These are phyloP conservation scores for Nitzschia sp. DNA, from an alignment of 108 stramenopile species.

Conservation along the genomic window DNA sequence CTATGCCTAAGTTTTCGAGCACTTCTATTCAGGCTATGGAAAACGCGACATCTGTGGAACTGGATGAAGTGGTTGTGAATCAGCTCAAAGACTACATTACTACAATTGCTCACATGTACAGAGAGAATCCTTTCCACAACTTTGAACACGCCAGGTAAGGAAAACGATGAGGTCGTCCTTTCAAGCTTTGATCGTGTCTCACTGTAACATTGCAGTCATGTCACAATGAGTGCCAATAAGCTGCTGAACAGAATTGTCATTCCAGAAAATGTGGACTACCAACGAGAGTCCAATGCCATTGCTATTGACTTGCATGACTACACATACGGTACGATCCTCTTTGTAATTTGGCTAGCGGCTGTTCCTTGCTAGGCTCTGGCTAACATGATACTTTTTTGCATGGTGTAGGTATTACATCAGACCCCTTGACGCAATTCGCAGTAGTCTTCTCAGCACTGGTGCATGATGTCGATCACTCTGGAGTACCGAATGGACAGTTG, in stretches of 20 bases:
- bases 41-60: background rate
- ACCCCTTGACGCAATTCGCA: conserved; percentile 47
- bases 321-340: conserved; percentile 11
- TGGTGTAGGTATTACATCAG: conserved; percentile 29
- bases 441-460: conserved; percentile 60
- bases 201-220: conserved; percentile 9
- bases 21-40: conserved; percentile 8
- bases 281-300: conserved; percentile 16
- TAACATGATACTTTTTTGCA: background rate
- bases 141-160: conserved; percentile 59
- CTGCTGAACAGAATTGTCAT: conserved; percentile 34
- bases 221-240: conserved; percentile 48
- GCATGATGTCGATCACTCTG: conserved; percentile 37
- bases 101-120: conserved; percentile 34
- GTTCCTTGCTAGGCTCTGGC: background rate
- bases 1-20: conserved; percentile 10
- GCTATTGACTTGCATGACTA: conserved; percentile 26
- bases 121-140: conserved; percentile 42
- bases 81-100: conserved; percentile 36
- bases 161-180: background rate
- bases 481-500: conserved; percentile 39
- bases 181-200: background rate
- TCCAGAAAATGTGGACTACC: conserved; percentile 20
- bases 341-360: too few species aligned
- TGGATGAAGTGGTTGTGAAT: conserved; percentile 9